Conservation (phyloP, 306 rosid species). For the Myrica gale region DNA sequence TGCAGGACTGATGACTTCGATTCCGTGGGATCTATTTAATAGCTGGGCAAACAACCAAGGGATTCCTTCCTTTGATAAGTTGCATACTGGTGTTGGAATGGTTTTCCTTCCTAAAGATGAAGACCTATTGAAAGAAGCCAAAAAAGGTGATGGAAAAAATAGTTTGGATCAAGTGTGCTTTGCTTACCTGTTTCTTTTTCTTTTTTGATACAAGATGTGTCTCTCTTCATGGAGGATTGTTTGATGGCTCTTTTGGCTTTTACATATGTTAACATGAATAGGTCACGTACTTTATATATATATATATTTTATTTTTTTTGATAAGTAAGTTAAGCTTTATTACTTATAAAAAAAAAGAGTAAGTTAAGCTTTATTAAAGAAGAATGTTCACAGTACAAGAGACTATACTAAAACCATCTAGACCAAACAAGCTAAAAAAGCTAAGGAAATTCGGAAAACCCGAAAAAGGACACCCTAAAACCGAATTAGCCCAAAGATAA, state of each 20-base stretch:
- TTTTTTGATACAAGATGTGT: constrained; percentile 23
- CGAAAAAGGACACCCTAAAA: no score
- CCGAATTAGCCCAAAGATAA: no score
- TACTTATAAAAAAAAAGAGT: no score
- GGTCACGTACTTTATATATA: no score
- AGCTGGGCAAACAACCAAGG: constrained; percentile 84
- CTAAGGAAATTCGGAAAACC: no score
- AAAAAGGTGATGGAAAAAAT: constrained; percentile 55
- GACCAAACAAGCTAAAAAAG: no score
- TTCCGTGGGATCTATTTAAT: constrained; percentile 92
- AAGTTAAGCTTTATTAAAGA: no score
- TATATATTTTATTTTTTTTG: no score
- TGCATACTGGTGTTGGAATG: constrained; percentile 98
- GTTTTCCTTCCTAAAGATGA: constrained; percentile 82
- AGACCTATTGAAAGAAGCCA: constrained; percentile 59
- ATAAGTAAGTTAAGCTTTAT: no score
- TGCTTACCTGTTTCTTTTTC: constrained; percentile 20
- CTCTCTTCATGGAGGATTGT: constrained; percentile 20
- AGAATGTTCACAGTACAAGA: no score
- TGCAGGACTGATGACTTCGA: constrained; percentile 83
- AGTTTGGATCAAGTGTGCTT: constrained; percentile 20
- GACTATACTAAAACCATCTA: no score
- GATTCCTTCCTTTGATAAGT: constrained; percentile 79
- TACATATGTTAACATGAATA: neutral
- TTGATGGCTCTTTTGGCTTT: constrained; percentile 7